phyloP scores from a whole-genome alignment of 495 filamentous ascomycete genomes.

The Talaromyces nanjingensis region DNA sequence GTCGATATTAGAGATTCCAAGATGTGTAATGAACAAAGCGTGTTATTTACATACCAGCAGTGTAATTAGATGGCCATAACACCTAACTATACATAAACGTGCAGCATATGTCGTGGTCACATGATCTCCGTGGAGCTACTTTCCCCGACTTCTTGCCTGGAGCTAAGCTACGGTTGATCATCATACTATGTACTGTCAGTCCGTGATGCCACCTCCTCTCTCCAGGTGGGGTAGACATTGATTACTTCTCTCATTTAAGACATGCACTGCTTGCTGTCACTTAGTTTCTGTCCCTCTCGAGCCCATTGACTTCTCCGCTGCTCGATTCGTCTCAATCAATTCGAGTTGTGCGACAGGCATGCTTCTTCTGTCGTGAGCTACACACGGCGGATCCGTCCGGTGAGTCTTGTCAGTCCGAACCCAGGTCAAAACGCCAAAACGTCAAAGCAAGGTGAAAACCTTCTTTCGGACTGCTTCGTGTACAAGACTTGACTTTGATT shows the following conservation, averaged over 20 bases:
- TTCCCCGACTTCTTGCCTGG: neutral
- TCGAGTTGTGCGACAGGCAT: slow-evolving; percentile 6
- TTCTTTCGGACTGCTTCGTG: neutral
- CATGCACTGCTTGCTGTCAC: neutral
- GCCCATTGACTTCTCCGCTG: neutral
- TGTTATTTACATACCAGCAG: too few relatives aligned
- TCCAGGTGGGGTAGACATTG: neutral
- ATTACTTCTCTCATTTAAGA: neutral
- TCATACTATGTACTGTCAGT: too few relatives aligned
- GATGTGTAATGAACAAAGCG: too few relatives aligned
- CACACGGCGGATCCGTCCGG: slow-evolving; percentile 6
- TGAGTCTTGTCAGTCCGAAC: neutral
- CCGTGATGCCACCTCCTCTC: neutral
- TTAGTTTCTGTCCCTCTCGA: neutral
- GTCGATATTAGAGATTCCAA: neutral
- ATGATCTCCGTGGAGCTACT: neutral
- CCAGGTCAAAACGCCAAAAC: neutral
- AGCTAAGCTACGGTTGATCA: neutral
- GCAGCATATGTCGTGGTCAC: neutral
- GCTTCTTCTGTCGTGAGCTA: slow-evolving; percentile 6
- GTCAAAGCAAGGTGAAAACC: neutral
- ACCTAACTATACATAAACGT: too few relatives aligned
- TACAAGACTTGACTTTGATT: neutral
- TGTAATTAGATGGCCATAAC: too few relatives aligned
- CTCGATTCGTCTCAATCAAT: neutral